phyloP scores from a whole-genome alignment of 345 rosid genomes.

The Eutrema heterophyllum region DNA sequence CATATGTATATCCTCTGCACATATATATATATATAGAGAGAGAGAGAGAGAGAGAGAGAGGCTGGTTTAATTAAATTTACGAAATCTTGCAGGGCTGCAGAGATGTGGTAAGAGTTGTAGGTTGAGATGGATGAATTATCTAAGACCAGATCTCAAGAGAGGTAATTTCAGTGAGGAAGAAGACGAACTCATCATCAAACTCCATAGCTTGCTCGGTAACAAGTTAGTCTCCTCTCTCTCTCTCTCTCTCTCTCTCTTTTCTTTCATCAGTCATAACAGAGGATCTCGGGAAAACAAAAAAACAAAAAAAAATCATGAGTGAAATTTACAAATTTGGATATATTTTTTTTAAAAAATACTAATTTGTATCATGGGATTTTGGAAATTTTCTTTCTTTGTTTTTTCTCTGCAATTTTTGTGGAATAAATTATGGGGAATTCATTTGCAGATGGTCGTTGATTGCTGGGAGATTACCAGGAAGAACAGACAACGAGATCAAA shows the following conservation, averaged over 20 bases:
- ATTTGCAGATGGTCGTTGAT: conserved; percentile 72
- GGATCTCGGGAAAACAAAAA: neutral
- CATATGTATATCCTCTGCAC: neutral
- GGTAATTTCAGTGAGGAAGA: conserved; percentile 79
- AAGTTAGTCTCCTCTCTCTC: conserved; percentile 38
- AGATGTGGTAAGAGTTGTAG: conserved; percentile 89
- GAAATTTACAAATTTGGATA: neutral
- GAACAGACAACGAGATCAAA: conserved; percentile 90
- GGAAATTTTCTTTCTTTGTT: neutral
- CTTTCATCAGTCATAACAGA: neutral
- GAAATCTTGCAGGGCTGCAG: conserved; percentile 47
- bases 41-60: neutral
- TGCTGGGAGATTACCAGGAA: conserved; percentile 73
- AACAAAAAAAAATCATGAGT: neutral
- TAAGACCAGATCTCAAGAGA: conserved; percentile 79
- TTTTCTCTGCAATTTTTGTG: neutral
- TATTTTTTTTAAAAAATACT: neutral
- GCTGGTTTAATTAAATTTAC: neutral
- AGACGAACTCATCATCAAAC: conserved; percentile 75
- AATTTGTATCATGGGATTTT: neutral
- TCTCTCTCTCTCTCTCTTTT: neutral
- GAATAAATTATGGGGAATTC: neutral
- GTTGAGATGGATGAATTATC: conserved; percentile 65
- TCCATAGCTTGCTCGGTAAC: conserved; percentile 79
- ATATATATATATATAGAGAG: neutral